Evolutionary conservation across 768 basidiomycete species (phyloP), one percentile per base, ranked within the genome.

Genomic region (Leucocoprinus sp.): DNA sequence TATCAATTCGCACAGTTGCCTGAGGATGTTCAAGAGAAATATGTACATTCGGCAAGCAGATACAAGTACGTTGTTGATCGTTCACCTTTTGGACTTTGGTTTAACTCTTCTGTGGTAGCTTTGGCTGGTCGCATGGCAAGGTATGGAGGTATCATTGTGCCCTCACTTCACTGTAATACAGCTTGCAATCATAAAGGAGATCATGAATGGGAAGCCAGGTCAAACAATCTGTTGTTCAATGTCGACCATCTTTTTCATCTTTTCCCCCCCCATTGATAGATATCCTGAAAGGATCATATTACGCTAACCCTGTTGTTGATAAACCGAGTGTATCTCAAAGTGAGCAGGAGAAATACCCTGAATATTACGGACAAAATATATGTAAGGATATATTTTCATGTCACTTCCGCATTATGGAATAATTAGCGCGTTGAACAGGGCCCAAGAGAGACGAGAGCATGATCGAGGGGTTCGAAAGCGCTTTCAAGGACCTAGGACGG

Each of bases 41-140:
- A 89, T 56, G 75, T 80, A 17, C 82, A 93, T 62, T 68, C 80
- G 1, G 65, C 63, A 19, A 85, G 80, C 54, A 76, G 74, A 46
- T 96, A 90, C 57, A 86, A 86, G 84, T 85, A 50, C 41, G 73
- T 59, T 8, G 8, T 18, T 41, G n/a, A 31, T 18, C 36, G 6
- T 45, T 15, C 27, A 22, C 14, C 29, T 5, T 42, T 15, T 34
- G 21, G 26, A 28, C 14, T 24, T 35, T 39, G 31, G 36, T 22
- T 41, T n/a, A 50, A 12, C 21, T 37, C 31, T 36, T 26, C 15
- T 39, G 22, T 8, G 42, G 3, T 24, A 87, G 84, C 59, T 97
- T 93, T 62, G 95, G 95, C n/a, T 98, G 95, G 95, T 89, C 85
- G 35, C 89, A 95, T 64, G 95, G 95, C 44, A 96, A 97, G 74